A percentile compares a stretch with the other conserved stretches of the same genome.
Evolutionary conservation across 192 early-diverging fungal species (phyloP).

Genomic region (Backusella liffmaniae): DNA sequence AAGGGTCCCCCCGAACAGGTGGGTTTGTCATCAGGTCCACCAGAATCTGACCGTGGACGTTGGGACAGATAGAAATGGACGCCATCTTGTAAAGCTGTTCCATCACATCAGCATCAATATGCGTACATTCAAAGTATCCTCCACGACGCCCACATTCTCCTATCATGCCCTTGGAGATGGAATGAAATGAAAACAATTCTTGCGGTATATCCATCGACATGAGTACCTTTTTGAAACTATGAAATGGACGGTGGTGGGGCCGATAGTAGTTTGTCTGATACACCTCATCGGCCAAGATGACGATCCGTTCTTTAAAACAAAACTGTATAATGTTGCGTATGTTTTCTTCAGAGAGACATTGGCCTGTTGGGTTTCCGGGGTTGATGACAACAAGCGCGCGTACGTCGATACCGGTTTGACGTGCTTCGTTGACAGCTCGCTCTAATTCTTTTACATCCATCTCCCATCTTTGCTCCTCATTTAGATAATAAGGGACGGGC

Average conservation of each 20-base stretch:
- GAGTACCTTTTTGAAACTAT: slow-evolving; percentile 94
- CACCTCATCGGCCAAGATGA: slow-evolving; percentile 94
- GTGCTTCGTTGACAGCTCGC: slow-evolving; percentile 56
- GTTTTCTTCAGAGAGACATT: slow-evolving; percentile 72
- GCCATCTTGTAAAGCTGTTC: slow-evolving; percentile 92
- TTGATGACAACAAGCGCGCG: slow-evolving; percentile 96
- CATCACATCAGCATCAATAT: slow-evolving; percentile 68
- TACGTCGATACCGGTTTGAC: slow-evolving; percentile 75
- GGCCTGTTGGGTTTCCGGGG: slow-evolving; percentile 97
- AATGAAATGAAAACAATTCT: slow-evolving; percentile 95
- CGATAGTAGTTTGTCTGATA: slow-evolving; percentile 96
- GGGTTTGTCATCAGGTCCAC: slow-evolving; percentile 92
- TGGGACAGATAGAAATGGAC: slow-evolving; percentile 89
- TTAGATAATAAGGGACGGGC: slow-evolving; percentile 90
- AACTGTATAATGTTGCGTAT: slow-evolving; percentile 87
- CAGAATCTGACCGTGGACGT: slow-evolving; percentile 90
- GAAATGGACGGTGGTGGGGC: slow-evolving; percentile 76
- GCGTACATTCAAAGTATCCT: slow-evolving; percentile 94
- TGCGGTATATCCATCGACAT: slow-evolving; percentile 53
- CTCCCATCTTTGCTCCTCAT: slow-evolving; percentile 83
- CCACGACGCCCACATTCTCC: slow-evolving; percentile 97
- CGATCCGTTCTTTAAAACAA: slow-evolving; percentile 75
- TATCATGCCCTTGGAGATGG: slow-evolving; percentile 95
- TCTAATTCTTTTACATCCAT: slow-evolving; percentile 67
- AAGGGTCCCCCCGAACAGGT: slow-evolving; percentile 73